These are phyloP conservation scores for Trichoderma brevicompactum DNA, from an alignment of 2,329 filamentous ascomycete species.

Conservation along the genomic window DNA sequence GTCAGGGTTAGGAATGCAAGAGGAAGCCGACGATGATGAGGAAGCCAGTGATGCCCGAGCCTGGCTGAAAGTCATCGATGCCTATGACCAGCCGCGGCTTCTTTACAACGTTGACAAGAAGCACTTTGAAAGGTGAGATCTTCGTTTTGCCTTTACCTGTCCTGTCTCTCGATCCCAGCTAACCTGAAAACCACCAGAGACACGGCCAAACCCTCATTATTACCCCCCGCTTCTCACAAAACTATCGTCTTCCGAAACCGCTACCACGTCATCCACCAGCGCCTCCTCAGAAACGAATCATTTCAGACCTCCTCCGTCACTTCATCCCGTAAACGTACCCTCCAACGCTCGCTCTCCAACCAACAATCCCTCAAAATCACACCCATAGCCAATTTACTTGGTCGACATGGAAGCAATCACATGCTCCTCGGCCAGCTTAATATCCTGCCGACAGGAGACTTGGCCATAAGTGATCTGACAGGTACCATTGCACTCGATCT, in stretches of 20 bases:
- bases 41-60: slow-evolving; percentile 69
- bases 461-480: slow-evolving; percentile 84
- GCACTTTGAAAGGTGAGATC: slow-evolving; percentile 76
- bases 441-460: slow-evolving; percentile 76
- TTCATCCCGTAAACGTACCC: slow-evolving; percentile 56
- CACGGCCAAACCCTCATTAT: slow-evolving; percentile 66
- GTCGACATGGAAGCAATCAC: slow-evolving; percentile 81
- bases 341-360: slow-evolving; percentile 63
- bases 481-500: slow-evolving; percentile 87
- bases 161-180: neutral
- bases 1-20: slow-evolving; percentile 56
- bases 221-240: slow-evolving; percentile 80
- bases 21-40: slow-evolving; percentile 60
- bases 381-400: slow-evolving; percentile 74
- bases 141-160: neutral
- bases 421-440: slow-evolving; percentile 84
- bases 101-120: slow-evolving; percentile 81
- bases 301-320: slow-evolving; percentile 84
- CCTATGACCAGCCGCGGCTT: slow-evolving; percentile 83
- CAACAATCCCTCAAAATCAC: slow-evolving; percentile 84
- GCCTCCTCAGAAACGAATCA: slow-evolving; percentile 87
- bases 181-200: slow-evolving; percentile 49
- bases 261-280: slow-evolving; percentile 90
- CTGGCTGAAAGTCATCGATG: slow-evolving; percentile 83
- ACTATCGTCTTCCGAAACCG: slow-evolving; percentile 85